Evolutionary conservation across 2,329 filamentous ascomycete genomes (phyloP).

Genomic region (Didymella pinodella): DNA sequence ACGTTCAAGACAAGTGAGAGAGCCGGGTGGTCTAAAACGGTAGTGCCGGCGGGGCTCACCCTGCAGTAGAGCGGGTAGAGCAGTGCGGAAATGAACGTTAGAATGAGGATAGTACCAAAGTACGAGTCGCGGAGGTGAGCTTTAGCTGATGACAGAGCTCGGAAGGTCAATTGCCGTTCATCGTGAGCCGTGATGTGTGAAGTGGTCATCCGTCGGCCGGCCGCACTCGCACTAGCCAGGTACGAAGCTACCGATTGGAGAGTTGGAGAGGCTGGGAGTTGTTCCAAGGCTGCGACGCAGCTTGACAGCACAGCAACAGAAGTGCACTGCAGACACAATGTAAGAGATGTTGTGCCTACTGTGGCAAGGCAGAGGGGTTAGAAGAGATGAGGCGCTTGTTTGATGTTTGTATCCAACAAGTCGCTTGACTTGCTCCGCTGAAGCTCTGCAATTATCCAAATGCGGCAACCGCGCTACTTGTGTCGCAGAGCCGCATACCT

Average conservation of each 20-base stretch:
- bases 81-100: slow-evolving; percentile 8
- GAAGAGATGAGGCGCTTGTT: not conserved
- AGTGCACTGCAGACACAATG: slow-evolving; percentile 3
- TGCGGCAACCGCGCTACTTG: slow-evolving; percentile 25
- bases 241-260: slow-evolving; percentile 8
- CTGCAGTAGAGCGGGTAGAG: slow-evolving; percentile 21
- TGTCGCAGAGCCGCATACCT: slow-evolving; percentile 17
- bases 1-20: slow-evolving; percentile 31
- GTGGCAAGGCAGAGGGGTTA: not conserved
- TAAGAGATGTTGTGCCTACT: not conserved
- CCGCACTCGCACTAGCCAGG: slow-evolving; percentile 13
- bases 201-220: slow-evolving; percentile 3
- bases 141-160: slow-evolving; percentile 2
- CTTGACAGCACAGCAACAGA: slow-evolving; percentile 15
- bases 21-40: slow-evolving; percentile 34
- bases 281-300: slow-evolving; percentile 17
- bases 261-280: slow-evolving; percentile 18
- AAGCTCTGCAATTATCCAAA: slow-evolving; percentile 23
- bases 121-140: slow-evolving; percentile 7
- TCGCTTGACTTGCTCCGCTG: slow-evolving; percentile 22
- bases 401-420: slow-evolving; percentile 3
- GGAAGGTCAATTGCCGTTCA: slow-evolving; percentile 9
- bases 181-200: slow-evolving; percentile 6
- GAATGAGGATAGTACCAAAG: not conserved
- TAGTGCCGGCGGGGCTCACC: slow-evolving; percentile 38